Conservation (phyloP, 1,284 basidiomycete genomes). For the Cutaneotrichosporon dermatis region DNA sequence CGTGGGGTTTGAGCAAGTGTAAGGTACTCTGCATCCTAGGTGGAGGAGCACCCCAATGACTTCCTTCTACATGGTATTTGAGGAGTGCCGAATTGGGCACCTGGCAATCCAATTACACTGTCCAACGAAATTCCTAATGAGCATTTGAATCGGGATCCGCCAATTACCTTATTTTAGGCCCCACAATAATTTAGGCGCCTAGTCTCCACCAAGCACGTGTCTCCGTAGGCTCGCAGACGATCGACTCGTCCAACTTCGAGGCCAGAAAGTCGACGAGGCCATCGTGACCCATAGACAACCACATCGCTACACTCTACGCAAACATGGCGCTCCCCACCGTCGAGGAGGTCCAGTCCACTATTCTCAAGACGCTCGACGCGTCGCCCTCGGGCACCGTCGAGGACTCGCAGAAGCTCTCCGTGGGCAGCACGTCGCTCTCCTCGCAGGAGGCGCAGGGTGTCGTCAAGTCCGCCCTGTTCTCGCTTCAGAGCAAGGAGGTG, state of each 20-base stretch:
- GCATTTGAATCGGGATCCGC: neutral
- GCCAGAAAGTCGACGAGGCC: neutral
- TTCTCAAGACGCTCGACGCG: constrained; percentile 67
- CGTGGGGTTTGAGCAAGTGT: too few relatives aligned
- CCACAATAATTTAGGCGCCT: too few relatives aligned
- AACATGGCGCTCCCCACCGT: constrained; percentile 25
- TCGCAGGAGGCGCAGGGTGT: constrained; percentile 69
- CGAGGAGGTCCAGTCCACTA: constrained; percentile 70
- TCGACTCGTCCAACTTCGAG: neutral
- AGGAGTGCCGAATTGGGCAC: too few relatives aligned
- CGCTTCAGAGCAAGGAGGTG: constrained; percentile 77
- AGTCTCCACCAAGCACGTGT: too few relatives aligned
- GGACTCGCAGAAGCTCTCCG: constrained; percentile 69
- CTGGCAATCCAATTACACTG: too few relatives aligned
- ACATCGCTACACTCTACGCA: constrained; percentile 3
- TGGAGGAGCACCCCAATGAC: too few relatives aligned
- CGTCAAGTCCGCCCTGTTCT: constrained; percentile 83
- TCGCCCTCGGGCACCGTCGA: constrained; percentile 55
- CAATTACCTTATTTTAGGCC: too few relatives aligned
- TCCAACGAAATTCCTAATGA: neutral
- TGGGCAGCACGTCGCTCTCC: constrained; percentile 48
- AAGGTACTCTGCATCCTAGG: too few relatives aligned
- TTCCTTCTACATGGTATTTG: too few relatives aligned
- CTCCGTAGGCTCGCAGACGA: neutral
- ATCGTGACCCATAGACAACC: neutral